A percentile compares a stretch with the other conserved stretches of the same genome.
These are phyloP conservation scores for Scopulariopsis brevicaulis DNA, from an alignment of 2,329 filamentous ascomycete genomes.

Conservation along the genomic window DNA sequence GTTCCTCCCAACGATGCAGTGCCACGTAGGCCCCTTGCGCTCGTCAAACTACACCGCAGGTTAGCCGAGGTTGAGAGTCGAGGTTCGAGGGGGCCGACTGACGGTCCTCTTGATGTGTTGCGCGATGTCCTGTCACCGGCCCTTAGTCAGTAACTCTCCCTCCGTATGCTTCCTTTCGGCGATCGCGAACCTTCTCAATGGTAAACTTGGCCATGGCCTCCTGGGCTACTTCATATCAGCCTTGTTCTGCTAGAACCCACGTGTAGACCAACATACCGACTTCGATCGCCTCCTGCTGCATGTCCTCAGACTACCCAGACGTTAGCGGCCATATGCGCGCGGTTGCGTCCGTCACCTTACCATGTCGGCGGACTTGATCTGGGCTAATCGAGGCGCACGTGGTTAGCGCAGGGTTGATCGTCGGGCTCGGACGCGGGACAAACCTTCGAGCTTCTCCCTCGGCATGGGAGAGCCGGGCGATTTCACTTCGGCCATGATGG, in stretches of 20 bases:
- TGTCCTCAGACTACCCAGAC: slow-evolving; percentile 70
- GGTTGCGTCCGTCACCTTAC: slow-evolving; percentile 36
- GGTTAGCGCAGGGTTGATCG: neutral
- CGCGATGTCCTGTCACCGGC: slow-evolving; percentile 65
- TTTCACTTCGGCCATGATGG: slow-evolving; percentile 23
- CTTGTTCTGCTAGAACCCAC: neutral
- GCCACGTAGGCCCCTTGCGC: slow-evolving; percentile 96
- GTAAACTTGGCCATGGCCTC: slow-evolving; percentile 53
- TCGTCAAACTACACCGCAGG: slow-evolving; percentile 68
- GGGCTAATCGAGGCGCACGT: slow-evolving; percentile 43
- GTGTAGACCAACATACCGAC: slow-evolving; percentile 58
- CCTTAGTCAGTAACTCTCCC: neutral
- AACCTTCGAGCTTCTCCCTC: slow-evolving; percentile 70
- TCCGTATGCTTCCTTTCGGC: neutral
- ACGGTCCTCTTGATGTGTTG: slow-evolving; percentile 94
- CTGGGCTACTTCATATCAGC: slow-evolving; percentile 30
- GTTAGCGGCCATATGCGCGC: slow-evolving; percentile 15
- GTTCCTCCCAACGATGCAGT: slow-evolving; percentile 97
- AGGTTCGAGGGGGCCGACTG: slow-evolving; percentile 15
- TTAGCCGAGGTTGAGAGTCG: slow-evolving; percentile 7
- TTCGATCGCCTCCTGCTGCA: slow-evolving; percentile 93
- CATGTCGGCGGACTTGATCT: slow-evolving; percentile 98
- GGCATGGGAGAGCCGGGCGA: slow-evolving; percentile 34
- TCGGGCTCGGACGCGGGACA: slow-evolving; percentile 10
- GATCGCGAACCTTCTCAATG: slow-evolving; percentile 41